Base-by-base conservation (phyloP, 768 basidiomycete species). In the Russula olivacea region DNA sequence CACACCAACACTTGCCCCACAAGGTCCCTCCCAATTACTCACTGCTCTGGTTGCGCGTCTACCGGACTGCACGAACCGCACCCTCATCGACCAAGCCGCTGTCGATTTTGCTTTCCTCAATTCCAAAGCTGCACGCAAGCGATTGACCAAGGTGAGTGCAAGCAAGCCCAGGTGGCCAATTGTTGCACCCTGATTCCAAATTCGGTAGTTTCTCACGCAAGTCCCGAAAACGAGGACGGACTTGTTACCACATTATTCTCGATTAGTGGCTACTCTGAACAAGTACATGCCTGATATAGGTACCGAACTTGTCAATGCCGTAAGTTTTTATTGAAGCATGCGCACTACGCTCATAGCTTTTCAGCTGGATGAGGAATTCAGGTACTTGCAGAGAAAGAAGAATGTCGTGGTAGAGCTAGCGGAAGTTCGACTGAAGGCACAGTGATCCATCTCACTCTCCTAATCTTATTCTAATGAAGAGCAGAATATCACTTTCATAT, bases 31-130 rank as follows among this genome's bases (percentile, higher is more conserved):
- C 0, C 94, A 98, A 65, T 81, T 98, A 43, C 82, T 99, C 52
- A 93, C 91, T 4, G 90, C 92, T 12, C 79, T 99, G 21, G 85
- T 99, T 43, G 86, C 89, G 38, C 89, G 94, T 32, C 80, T 99
- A 12, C 91, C 96, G 0, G 96, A 99, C 72, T 90, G 91, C n/a
- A 95, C 91, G 14, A 98, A 93, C 70, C 84, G 91, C 17, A 81
- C 83, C 2, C 73, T 93, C 63, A 90, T 98, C 61, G 97, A 99
- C 72, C 92, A 96, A 74, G 88, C 89, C 32, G 94, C 94, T 0
- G 84, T 98, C 43, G 96, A 99, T 66, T 99, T 99, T 73, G 92
- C 93, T 0, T 93, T 95, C 70, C 78, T 99, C 61, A 99, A 98
- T 71, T 95, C 93, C 48, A 98, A 98, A 73, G 93, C 96, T 23